phyloP scores from a whole-genome alignment of 352 stramenopile species.

The Phytopythium cucurbitacearum region DNA sequence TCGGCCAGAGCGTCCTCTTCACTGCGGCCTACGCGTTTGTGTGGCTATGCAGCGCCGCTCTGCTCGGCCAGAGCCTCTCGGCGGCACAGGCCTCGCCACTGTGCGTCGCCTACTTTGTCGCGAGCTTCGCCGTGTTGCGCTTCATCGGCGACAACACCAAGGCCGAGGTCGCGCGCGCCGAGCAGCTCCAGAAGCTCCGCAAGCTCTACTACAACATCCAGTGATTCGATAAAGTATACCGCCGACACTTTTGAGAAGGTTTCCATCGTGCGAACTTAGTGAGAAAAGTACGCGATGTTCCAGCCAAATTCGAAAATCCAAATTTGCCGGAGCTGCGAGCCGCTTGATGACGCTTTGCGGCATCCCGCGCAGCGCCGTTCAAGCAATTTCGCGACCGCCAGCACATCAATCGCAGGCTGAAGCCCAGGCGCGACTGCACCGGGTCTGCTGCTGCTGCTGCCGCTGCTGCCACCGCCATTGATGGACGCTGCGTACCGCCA shows the following conservation, averaged over 20 bases:
- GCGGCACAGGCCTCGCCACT: slow-evolving; percentile 37
- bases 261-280: no score
- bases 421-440: no score
- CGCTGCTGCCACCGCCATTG: not conserved
- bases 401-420: no score
- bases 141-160: slow-evolving; percentile 53
- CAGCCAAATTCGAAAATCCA: not conserved
- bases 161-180: slow-evolving; percentile 35
- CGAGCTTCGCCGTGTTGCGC: slow-evolving; percentile 16
- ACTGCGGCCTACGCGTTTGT: slow-evolving; percentile 30
- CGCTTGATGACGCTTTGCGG: no score
- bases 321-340: no score
- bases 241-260: not conserved
- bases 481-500: slow-evolving; percentile 15
- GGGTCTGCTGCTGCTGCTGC: no score
- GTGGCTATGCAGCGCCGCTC: slow-evolving; percentile 20
- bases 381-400: no score
- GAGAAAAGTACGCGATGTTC: no score
- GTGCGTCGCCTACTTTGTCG: slow-evolving; percentile 32
- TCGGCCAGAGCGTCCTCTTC: slow-evolving; percentile 28
- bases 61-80: slow-evolving; percentile 28
- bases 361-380: no score
- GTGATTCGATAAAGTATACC: not conserved
- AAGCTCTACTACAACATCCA: slow-evolving; percentile 7
- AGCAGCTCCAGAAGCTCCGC: slow-evolving; percentile 59